Evolutionary conservation across 208 protist species (phyloP).

Genomic region (Leishmania martiniquensis): DNA sequence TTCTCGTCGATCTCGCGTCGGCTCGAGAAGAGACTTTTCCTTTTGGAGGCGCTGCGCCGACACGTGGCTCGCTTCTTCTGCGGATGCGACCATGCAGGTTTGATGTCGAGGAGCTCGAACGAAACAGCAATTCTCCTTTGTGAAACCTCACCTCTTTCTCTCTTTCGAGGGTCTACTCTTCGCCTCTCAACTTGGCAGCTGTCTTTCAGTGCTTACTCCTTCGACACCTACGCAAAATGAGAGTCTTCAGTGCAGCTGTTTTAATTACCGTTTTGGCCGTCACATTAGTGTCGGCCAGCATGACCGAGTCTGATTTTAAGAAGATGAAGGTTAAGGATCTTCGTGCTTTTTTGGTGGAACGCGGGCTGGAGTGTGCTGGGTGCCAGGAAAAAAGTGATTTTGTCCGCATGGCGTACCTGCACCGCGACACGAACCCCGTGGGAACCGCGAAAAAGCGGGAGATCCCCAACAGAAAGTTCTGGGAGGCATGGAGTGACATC

Average conservation of each 20-base stretch:
- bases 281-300: constrained; percentile 19
- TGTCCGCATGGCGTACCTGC: constrained; percentile 74
- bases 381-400: constrained; percentile 92
- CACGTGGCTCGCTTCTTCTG: not conserved
- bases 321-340: constrained; percentile 92
- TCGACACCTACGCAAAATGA: constrained; percentile 8
- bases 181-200: not conserved
- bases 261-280: constrained; percentile 23
- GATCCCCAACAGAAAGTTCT: constrained; percentile 70
- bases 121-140: not conserved
- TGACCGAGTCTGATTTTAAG: constrained; percentile 75
- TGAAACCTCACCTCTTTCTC: not conserved
- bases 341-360: constrained; percentile 73
- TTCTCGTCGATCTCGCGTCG: not conserved
- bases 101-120: not conserved
- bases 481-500: constrained; percentile 75
- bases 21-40: constrained; percentile 5
- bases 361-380: constrained; percentile 70
- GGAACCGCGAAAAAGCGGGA: constrained; percentile 59
- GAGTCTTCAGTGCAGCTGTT: constrained; percentile 4
- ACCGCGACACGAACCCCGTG: constrained; percentile 66
- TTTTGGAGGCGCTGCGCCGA: not conserved
- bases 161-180: not conserved
- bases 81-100: not conserved
- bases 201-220: not conserved